Conservation (phyloP, 768 basidiomycete species). For the Trametes sanguinea region DNA sequence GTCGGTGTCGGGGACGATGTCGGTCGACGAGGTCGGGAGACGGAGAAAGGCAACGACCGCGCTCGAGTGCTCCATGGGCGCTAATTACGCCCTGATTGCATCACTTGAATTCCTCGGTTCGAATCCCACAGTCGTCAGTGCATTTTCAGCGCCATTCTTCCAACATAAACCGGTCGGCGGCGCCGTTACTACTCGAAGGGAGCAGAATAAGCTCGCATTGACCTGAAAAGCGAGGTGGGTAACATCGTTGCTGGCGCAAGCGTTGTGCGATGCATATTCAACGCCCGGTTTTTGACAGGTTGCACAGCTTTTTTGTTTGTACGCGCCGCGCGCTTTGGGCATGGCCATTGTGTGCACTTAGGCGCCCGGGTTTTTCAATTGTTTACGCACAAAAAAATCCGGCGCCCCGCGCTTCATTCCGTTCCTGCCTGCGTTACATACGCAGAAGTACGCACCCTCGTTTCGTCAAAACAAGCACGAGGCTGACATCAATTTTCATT, state of each 20-base stretch:
- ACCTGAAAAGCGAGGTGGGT: too few species aligned
- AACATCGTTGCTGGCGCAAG: too few species aligned
- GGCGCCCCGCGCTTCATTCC: background rate
- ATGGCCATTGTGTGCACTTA: background rate
- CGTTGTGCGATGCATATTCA: background rate
- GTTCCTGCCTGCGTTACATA: too few species aligned
- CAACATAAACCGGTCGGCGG: background rate
- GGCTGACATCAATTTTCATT: conserved; percentile 12
- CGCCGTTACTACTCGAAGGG: too few species aligned
- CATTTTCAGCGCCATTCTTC: background rate
- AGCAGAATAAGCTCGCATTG: too few species aligned
- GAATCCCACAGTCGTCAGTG: conserved; percentile 7
- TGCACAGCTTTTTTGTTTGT: background rate
- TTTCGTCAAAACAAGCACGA: background rate
- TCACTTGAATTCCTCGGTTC: conserved; percentile 10
- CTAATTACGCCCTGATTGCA: conserved; percentile 5
- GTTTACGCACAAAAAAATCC: conserved; percentile 16
- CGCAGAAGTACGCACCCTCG: background rate
- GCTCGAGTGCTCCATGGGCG: conserved; percentile 7
- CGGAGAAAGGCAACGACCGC: background rate
- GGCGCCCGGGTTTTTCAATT: background rate
- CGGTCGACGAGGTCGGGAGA: background rate
- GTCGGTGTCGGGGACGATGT: conserved; percentile 1
- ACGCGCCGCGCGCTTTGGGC: background rate
- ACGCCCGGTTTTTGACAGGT: background rate